Conservation (phyloP, 2,329 filamentous ascomycete species). For the Aurifilum marmelostoma region DNA sequence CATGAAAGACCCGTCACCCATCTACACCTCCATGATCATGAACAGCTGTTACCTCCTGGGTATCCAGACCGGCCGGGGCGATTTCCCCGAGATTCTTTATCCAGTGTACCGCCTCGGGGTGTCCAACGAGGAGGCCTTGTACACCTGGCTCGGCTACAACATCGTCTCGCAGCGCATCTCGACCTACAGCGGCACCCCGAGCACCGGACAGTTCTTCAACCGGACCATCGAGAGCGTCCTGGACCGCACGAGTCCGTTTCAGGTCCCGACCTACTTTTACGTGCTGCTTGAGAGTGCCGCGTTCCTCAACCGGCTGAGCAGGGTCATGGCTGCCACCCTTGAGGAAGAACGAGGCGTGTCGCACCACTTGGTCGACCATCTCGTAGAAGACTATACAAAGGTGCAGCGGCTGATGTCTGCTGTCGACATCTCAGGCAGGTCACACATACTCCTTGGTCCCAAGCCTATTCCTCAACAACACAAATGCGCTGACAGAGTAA, state of each 20-base stretch:
- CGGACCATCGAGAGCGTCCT: constrained; percentile 53
- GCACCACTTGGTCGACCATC: constrained; percentile 49
- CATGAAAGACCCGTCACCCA: constrained; percentile 53
- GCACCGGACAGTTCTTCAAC: constrained; percentile 50
- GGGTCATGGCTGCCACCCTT: constrained; percentile 51
- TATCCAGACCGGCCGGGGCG: constrained; percentile 56
- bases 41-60: constrained; percentile 54
- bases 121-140: constrained; percentile 55
- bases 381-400: constrained; percentile 58
- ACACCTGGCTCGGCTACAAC: constrained; percentile 58
- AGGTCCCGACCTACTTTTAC: constrained; percentile 49
- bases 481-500: neutral
- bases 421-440: constrained; percentile 48
- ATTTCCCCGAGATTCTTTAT: constrained; percentile 52
- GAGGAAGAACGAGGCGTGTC: constrained; percentile 52
- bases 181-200: constrained; percentile 49
- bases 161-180: constrained; percentile 52
- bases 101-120: constrained; percentile 47
- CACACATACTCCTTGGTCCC: neutral
- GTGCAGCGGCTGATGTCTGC: constrained; percentile 50
- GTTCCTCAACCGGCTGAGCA: constrained; percentile 54
- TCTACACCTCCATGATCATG: constrained; percentile 51
- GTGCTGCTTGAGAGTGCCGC: constrained; percentile 54
- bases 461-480: no score
- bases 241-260: constrained; percentile 43